Evolutionary conservation across 2,329 filamentous ascomycete genomes (phyloP), one percentile per base, ranked within the genome.

Genomic region (Penicillium sp.): DNA sequence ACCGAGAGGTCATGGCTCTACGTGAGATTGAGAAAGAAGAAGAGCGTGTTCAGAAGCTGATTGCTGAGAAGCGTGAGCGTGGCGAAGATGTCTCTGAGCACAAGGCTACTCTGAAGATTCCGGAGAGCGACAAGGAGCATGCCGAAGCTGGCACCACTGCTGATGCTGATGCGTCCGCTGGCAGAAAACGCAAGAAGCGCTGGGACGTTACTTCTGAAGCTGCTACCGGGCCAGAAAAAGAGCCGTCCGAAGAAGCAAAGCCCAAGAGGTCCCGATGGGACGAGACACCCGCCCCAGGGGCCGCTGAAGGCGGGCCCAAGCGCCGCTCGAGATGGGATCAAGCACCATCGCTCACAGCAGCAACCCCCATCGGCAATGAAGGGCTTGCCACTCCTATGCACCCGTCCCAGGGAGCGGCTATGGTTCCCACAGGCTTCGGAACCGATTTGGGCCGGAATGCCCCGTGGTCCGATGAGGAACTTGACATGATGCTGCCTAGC

Each of bases 11-110:
- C 42, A 97, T 98, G 91, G 85, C 88, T 56, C 77, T 85, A 56
- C 86, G 89, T 44, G 91, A 98, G 58, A 70, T 97, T 8, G 91
- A 98, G 70, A 82, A 89, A 55, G 93, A 98, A 72, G 93, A 98
- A 71, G 87, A 91, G 61, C 82, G 91, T 53, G 86, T 98, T 28
- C 79, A 79, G 58, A 85, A 80, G 60, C 77, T 87, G 42, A 93
- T 98, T 53, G 81, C 86, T 57, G 85, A 93, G 40, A 86, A 86
- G 69, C 74, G 85, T 56, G 77, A 76, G 26, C 76, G 79, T 55
- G 76, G 77, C 38, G 76, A 78, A 54, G 79, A 82, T 60, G 81
- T 77, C 11, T 69, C 77, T 26, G 83, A 89, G 50, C 82, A 90
- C 64, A 72, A 84, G 64, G 80, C 90, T 22, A 89, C 82, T 5